Conservation (phyloP, 2,329 filamentous ascomycete genomes). For the Madurella fahalii region DNA sequence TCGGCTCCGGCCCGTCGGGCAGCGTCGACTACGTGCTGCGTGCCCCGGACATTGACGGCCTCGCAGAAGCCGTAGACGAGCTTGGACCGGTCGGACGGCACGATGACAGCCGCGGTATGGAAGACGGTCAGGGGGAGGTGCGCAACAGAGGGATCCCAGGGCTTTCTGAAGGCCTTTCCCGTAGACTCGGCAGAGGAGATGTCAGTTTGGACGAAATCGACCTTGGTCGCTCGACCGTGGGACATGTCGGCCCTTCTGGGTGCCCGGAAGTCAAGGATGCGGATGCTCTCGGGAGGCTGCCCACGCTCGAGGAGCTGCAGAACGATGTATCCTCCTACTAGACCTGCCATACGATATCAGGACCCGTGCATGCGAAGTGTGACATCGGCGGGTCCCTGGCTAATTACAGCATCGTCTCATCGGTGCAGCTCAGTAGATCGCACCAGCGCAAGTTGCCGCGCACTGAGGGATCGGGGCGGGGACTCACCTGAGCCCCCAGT, state of each 20-base stretch:
- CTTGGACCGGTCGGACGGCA: conserved; percentile 46
- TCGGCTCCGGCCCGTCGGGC: conserved; percentile 44
- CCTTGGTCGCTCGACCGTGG: conserved; percentile 30
- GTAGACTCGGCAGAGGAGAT: conserved; percentile 45
- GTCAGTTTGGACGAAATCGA: conserved; percentile 46
- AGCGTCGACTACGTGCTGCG: conserved; percentile 45
- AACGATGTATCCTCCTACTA: conserved; percentile 53
- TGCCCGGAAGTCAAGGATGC: conserved; percentile 48
- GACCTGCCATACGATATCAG: conserved; percentile 34
- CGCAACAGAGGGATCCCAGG: conserved; percentile 41
- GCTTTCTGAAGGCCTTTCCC: conserved; percentile 40
- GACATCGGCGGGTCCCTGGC: not conserved
- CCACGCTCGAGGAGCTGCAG: conserved; percentile 51
- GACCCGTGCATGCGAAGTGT: not conserved
- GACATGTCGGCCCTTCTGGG: conserved; percentile 42
- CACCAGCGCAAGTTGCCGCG: not conserved
- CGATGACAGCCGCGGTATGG: conserved; percentile 53
- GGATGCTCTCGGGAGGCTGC: conserved; percentile 45
- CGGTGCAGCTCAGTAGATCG: no score
- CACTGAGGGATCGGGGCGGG: not conserved
- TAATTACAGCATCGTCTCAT: not conserved
- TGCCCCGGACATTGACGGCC: conserved; percentile 49
- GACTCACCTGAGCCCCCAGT: conserved; percentile 43
- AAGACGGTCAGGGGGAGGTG: conserved; percentile 51
- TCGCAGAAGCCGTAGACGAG: conserved; percentile 42